Conservation (phyloP, 2,329 filamentous ascomycete genomes). For the Fusarium avenaceum region DNA sequence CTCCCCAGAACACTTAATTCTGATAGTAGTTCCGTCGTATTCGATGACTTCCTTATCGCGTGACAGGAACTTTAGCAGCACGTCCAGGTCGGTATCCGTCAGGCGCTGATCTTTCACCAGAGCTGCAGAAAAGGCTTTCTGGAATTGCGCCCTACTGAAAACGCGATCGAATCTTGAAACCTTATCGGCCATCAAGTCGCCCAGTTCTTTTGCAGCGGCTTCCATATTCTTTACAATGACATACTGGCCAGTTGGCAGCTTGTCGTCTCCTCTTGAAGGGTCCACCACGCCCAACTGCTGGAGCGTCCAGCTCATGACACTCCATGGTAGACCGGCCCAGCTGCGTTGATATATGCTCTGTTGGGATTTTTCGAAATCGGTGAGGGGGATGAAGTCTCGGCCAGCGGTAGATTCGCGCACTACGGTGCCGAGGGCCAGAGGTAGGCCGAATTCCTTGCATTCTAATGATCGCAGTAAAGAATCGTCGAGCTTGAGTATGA, state of each 20-base stretch:
- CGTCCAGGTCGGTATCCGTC: slow-evolving; percentile 74
- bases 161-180: slow-evolving; percentile 73
- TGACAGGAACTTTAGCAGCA: slow-evolving; percentile 77
- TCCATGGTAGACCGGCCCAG: slow-evolving; percentile 78
- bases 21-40: slow-evolving; percentile 78
- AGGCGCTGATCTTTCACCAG: slow-evolving; percentile 65
- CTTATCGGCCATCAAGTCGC: slow-evolving; percentile 58
- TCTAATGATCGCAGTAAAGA: slow-evolving; percentile 79
- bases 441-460: slow-evolving; percentile 82
- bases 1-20: slow-evolving; percentile 73
- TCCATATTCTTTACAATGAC: slow-evolving; percentile 75
- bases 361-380: slow-evolving; percentile 74
- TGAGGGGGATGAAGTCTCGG: slow-evolving; percentile 77
- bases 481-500: slow-evolving; percentile 70
- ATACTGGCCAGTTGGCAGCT: slow-evolving; percentile 71
- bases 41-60: slow-evolving; percentile 73
- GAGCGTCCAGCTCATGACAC: slow-evolving; percentile 80
- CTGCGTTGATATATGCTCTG: slow-evolving; percentile 79
- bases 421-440: slow-evolving; percentile 83
- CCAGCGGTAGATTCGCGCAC: slow-evolving; percentile 79
- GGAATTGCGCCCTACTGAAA: slow-evolving; percentile 76
- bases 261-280: slow-evolving; percentile 63
- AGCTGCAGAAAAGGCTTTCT: slow-evolving; percentile 66
- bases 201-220: slow-evolving; percentile 68
- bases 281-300: slow-evolving; percentile 75